Evolutionary conservation across 129 eudicot species (phyloP).

Genomic region (Artemisia argyi): DNA sequence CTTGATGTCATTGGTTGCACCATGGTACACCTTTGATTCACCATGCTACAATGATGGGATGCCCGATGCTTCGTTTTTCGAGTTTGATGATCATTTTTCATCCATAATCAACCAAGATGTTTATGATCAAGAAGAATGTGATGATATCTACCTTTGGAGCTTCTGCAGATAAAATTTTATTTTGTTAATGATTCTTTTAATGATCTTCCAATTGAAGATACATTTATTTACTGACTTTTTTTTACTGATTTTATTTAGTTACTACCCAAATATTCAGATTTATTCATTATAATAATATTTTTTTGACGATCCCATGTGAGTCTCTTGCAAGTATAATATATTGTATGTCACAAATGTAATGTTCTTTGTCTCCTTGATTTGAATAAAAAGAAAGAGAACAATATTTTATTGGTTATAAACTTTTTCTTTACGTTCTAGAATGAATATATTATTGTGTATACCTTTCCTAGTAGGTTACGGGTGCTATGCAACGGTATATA

Average conservation of each 20-base stretch:
- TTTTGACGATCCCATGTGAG: conserved; percentile 39
- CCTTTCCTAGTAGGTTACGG: too few relatives aligned
- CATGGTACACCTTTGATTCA: conserved; percentile 68
- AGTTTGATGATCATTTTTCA: conserved; percentile 35
- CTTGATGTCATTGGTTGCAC: conserved; percentile 34
- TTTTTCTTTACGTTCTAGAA: too few relatives aligned
- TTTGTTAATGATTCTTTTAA: conserved; percentile 29
- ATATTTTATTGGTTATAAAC: not conserved
- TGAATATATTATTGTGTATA: too few relatives aligned
- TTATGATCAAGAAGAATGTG: conserved; percentile 48
- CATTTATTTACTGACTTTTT: conserved; percentile 29
- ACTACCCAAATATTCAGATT: conserved; percentile 9
- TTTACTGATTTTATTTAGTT: conserved; percentile 16
- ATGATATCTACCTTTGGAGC: conserved; percentile 70
- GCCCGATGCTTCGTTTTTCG: conserved; percentile 46
- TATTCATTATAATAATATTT: conserved; percentile 25
- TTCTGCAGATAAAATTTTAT: conserved; percentile 48
- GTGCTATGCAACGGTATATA: too few relatives aligned
- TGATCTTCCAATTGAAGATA: conserved; percentile 37
- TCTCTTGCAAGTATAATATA: conserved; percentile 31
- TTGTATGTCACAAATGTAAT: conserved; percentile 28
- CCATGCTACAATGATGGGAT: conserved; percentile 62
- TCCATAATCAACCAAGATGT: conserved; percentile 29
- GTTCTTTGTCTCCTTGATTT: conserved; percentile 35
- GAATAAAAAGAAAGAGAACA: conserved; percentile 14